Percentiles rank a stretch among this genome's conserved stretches.
Evolutionary conservation across 1,139 yeast species (phyloP).

Genomic region (Diutina catenulata): DNA sequence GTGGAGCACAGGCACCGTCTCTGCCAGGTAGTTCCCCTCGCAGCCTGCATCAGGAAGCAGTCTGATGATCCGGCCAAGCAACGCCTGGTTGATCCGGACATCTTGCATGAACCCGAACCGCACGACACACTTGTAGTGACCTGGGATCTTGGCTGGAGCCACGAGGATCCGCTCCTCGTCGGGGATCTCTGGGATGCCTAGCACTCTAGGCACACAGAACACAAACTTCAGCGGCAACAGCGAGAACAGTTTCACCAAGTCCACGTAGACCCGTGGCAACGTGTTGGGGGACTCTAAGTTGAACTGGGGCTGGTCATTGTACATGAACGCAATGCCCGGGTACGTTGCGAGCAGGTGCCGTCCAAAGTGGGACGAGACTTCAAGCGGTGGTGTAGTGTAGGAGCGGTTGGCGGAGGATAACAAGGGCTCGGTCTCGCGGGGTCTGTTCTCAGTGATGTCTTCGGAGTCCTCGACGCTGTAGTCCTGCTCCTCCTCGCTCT

Average conservation of each 20-base stretch:
- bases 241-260: slow-evolving; percentile 24
- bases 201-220: slow-evolving; percentile 28
- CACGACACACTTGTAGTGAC: slow-evolving; percentile 33
- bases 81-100: slow-evolving; percentile 16
- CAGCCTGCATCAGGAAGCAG: slow-evolving; percentile 14
- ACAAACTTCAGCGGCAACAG: slow-evolving; percentile 31
- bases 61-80: slow-evolving; percentile 17
- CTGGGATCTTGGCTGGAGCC: slow-evolving; percentile 27
- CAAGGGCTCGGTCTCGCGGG: background rate
- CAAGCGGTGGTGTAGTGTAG: no score
- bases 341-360: slow-evolving; percentile 13
- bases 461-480: slow-evolving; percentile 5
- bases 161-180: slow-evolving; percentile 25
- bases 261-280: slow-evolving; percentile 28
- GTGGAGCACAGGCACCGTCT: slow-evolving; percentile 18
- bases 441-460: slow-evolving; percentile 3
- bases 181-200: slow-evolving; percentile 29
- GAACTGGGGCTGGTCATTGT: slow-evolving; percentile 20
- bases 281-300: slow-evolving; percentile 26
- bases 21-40: slow-evolving; percentile 6
- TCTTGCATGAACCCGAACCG: slow-evolving; percentile 38
- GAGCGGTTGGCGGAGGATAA: no score
- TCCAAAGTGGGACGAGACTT: slow-evolving; percentile 12
- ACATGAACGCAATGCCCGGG: slow-evolving; percentile 31
- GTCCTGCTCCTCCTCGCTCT: slow-evolving; percentile 6